Percentiles rank a stretch among this genome's conserved stretches.
Conservation (phyloP, 345 rosid species). For the Salix purpurea region DNA sequence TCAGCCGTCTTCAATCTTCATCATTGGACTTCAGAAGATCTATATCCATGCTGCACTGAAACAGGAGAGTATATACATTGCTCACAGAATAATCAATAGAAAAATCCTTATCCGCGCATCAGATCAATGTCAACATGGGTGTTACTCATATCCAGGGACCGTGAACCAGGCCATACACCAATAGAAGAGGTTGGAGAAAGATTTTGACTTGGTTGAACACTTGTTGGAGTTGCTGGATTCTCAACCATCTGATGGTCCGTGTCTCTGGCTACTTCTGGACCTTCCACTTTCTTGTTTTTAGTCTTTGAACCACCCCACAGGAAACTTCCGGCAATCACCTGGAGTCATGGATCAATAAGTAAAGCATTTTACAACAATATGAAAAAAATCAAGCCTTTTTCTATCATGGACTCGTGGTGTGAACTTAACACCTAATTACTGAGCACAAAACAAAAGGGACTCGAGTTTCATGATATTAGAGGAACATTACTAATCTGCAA, state of each 20-base stretch:
- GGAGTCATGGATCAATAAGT: conserved; percentile 11
- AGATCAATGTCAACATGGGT: conserved; percentile 79
- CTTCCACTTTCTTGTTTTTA: conserved; percentile 65
- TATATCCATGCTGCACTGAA: conserved; percentile 25
- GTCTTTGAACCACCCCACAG: conserved; percentile 69
- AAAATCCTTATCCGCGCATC: conserved; percentile 65
- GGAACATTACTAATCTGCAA: background rate
- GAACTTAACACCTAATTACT: conserved; percentile 1
- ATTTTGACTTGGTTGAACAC: conserved; percentile 51
- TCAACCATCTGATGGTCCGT: conserved; percentile 38
- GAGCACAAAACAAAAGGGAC: background rate
- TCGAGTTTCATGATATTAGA: no score
- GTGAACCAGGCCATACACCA: conserved; percentile 74
- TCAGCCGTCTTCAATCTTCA: conserved; percentile 23
- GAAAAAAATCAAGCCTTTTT: background rate
- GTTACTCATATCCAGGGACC: conserved; percentile 62
- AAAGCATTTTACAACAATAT: background rate
- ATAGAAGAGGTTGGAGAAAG: conserved; percentile 47
- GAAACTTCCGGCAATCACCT: conserved; percentile 97
- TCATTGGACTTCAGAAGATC: conserved; percentile 14
- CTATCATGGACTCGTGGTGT: background rate
- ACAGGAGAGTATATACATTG: conserved; percentile 39
- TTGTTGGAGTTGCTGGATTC: conserved; percentile 37
- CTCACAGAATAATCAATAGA: conserved; percentile 9
- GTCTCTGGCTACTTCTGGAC: conserved; percentile 41